Base-by-base conservation (phyloP, 2,329 filamentous ascomycete genomes). In the Pseudophaeomoniella oleicola region DNA sequence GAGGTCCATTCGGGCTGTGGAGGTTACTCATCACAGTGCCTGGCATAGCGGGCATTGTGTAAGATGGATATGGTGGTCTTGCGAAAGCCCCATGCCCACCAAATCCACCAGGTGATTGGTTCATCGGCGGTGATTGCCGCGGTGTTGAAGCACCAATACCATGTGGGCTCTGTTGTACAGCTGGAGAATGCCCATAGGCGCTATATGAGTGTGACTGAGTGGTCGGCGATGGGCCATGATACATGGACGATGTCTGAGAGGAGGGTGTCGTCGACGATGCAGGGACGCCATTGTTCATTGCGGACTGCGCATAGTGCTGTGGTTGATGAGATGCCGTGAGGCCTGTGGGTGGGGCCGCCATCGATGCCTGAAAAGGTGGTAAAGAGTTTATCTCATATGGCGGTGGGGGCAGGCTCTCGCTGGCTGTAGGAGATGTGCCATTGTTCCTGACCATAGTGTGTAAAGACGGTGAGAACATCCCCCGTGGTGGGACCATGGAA, bases 11-110 rank as follows among this genome's bases (percentile, higher is more conserved):
- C 0, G 83, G 83, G 41, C 78, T 82, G 48, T 78, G 73, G 16
- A 90, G 70, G 50, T 88, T 90, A 12, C 81, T 80, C 64, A 88
- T 75, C 17, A 88, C 76, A 1, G 78, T 70, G 1, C 77, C 75
- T 30, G 66, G 62, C 64, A 78, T 70, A n/a, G 67, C 63, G 3
- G 78, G 70, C 3, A 81, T 65, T 3, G 68, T 68, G 47, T 78
- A 72, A 4, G 62, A 64, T 6, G 61, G 57, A 48, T 61, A 64
- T 2, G 62, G 59, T 19, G 54, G 65, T 49, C 62, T 60, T 18
- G 50, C 51, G 38, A 50, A 56, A 16, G 57, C 58, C 6, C n/a
- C n/a, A 27, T 6, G n/a, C 17, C 46, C 50, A 3, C 50, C 50
- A 33, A 57, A 54, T 13, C 48, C 48, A 34, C 59, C 62, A 12